Percentiles rank a stretch among this genome's conserved stretches.
phyloP scores from a whole-genome alignment of 495 filamentous ascomycete species.

The Daldinia decipiens region DNA sequence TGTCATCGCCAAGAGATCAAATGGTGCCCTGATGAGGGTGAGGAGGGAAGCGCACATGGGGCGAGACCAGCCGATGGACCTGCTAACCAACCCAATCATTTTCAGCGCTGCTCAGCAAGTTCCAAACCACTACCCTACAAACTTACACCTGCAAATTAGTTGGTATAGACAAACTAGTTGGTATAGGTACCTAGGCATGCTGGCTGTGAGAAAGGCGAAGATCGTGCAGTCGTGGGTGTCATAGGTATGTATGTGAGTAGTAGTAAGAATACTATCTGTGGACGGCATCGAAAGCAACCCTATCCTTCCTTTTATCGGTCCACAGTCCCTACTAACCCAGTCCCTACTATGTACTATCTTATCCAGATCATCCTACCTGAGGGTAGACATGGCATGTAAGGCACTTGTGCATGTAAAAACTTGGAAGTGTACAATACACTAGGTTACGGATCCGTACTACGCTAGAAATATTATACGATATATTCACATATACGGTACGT shows the following conservation, averaged over 20 bases:
- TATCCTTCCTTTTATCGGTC: conserved; percentile 12
- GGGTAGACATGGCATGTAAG: background rate
- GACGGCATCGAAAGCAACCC: conserved; percentile 15
- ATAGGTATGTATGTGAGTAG: conserved; percentile 17
- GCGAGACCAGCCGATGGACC: conserved; percentile 41
- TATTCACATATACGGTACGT: background rate
- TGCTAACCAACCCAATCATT: conserved; percentile 20
- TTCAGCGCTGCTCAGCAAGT: background rate
- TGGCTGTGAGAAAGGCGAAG: background rate
- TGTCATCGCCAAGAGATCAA: conserved; percentile 45
- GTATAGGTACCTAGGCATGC: conserved; percentile 1
- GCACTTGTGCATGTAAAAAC: background rate
- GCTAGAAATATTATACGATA: background rate
- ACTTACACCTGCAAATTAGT: background rate
- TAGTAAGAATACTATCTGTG: conserved; percentile 5
- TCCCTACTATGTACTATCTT: conserved; percentile 19
- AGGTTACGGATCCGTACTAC: too few species aligned
- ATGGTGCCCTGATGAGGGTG: conserved; percentile 35
- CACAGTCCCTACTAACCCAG: background rate
- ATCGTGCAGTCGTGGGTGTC: conserved; percentile 1
- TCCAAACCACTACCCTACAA: background rate
- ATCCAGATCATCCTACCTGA: conserved; percentile 15
- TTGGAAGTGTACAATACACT: conserved; percentile 1
- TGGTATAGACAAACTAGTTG: background rate
- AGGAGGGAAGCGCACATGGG: conserved; percentile 22